A percentile compares a stretch with the other conserved stretches of the same genome.
These are phyloP conservation scores for Trichoderma sp. DNA, from an alignment of 2,329 filamentous ascomycete genomes.

Conservation along the genomic window DNA sequence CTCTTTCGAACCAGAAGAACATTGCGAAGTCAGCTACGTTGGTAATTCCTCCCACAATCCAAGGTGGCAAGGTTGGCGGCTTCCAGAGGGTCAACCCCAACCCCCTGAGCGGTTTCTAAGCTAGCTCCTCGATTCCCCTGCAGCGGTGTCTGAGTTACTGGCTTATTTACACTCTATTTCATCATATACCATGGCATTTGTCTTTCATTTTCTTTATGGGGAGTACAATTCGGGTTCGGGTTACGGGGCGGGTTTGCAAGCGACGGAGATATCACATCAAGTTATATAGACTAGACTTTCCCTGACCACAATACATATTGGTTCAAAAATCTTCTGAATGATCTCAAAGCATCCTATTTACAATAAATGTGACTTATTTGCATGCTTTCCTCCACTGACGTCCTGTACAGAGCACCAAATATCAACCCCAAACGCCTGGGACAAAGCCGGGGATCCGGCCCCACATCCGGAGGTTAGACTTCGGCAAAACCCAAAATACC, in stretches of 20 bases:
- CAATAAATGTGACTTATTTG: neutral
- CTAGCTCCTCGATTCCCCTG: neutral
- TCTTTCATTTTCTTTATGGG: neutral
- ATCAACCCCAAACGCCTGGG: neutral
- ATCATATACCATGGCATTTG: neutral
- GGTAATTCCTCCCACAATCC: constrained; percentile 32
- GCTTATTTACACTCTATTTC: neutral
- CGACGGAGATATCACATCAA: neutral
- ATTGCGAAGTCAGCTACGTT: constrained; percentile 33
- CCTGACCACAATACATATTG: neutral
- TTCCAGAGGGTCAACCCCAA: constrained; percentile 36
- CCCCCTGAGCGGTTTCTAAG: constrained; percentile 37
- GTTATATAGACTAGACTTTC: constrained; percentile 10
- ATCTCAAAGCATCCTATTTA: neutral
- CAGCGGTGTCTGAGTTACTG: neutral
- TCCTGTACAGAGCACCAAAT: neutral
- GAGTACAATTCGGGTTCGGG: neutral
- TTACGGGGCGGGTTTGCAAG: neutral
- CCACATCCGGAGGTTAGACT: neutral
- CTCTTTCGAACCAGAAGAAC: constrained; percentile 37
- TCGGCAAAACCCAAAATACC: neutral
- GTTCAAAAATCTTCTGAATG: neutral
- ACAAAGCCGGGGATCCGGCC: neutral
- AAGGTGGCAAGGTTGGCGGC: constrained; percentile 32
- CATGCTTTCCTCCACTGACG: neutral